Conservation (phyloP, 108 stramenopile genomes). For the Pseudonitzschia multiseries region DNA sequence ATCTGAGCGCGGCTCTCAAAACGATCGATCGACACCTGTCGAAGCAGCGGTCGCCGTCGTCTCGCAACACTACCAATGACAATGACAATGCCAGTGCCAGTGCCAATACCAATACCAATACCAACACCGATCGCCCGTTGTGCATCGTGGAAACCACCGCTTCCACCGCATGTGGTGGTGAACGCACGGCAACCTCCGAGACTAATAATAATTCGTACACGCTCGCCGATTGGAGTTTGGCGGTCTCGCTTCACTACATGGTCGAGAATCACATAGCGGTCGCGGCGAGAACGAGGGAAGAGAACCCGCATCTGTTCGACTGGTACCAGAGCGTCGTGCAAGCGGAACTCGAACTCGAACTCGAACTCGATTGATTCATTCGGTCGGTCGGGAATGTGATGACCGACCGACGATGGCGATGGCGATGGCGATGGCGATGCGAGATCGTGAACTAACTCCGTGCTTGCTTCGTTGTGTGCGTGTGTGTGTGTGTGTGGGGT, state of each 20-base stretch:
- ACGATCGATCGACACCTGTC: not conserved
- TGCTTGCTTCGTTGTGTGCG: no score
- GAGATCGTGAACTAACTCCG: no score
- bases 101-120: no score
- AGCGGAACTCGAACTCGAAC: not conserved
- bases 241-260: conserved; percentile 4
- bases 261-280: not conserved
- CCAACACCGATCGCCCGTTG: not conserved
- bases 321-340: not conserved
- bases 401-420: no score
- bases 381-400: no score
- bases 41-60: not conserved
- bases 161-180: not conserved
- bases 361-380: no score
- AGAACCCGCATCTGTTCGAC: not conserved
- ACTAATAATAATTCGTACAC: not conserved
- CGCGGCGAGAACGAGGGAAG: not conserved
- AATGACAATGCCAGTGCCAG: no score
- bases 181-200: no score
- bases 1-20: not conserved
- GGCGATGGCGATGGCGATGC: no score
- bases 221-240: conserved; percentile 37
- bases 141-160: conserved; percentile 15
- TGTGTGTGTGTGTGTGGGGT: no score
- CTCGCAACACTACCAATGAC: no score